Evolutionary conservation across 495 filamentous ascomycete species (phyloP).

Genomic region (Delitschia confertaspora): DNA sequence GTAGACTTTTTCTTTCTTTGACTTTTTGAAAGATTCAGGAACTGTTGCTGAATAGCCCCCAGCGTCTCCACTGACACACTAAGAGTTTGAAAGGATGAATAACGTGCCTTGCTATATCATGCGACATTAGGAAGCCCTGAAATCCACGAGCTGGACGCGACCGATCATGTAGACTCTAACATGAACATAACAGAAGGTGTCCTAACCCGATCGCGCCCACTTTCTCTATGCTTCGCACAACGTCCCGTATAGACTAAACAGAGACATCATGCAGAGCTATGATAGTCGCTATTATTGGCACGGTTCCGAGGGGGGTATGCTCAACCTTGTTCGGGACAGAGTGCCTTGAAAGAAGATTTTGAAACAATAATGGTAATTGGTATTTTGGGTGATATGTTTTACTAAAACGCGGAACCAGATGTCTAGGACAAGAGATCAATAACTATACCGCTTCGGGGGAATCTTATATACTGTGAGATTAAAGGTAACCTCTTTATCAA

Average conservation of each 20-base stretch:
- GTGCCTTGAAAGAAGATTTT: not conserved
- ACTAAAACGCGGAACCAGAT: not conserved
- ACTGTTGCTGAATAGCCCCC: slow-evolving; percentile 2
- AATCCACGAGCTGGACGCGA: not conserved
- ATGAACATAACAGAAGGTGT: not conserved
- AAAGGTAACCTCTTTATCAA: not conserved
- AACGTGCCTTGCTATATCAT: slow-evolving; percentile 7
- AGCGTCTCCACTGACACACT: slow-evolving; percentile 7
- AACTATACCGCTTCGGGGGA: not conserved
- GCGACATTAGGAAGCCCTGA: slow-evolving; percentile 2
- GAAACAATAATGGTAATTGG: not conserved
- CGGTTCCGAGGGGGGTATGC: slow-evolving; percentile 4
- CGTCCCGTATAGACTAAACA: slow-evolving; percentile 14
- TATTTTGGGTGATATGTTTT: not conserved
- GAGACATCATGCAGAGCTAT: slow-evolving; percentile 4
- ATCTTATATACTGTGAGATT: not conserved
- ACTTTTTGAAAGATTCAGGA: not conserved
- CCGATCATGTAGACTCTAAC: not conserved
- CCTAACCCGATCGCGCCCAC: not conserved
- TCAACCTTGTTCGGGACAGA: slow-evolving; percentile 4
- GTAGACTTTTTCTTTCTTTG: not conserved
- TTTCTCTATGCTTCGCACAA: slow-evolving; percentile 8
- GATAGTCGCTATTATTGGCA: slow-evolving; percentile 5
- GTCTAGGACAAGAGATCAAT: not conserved
- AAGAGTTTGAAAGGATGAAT: slow-evolving; percentile 10